Evolutionary conservation across 169 alveolate genomes (phyloP), one percentile per base, ranked within the genome.

Genomic region (Plasmodium sp.): DNA sequence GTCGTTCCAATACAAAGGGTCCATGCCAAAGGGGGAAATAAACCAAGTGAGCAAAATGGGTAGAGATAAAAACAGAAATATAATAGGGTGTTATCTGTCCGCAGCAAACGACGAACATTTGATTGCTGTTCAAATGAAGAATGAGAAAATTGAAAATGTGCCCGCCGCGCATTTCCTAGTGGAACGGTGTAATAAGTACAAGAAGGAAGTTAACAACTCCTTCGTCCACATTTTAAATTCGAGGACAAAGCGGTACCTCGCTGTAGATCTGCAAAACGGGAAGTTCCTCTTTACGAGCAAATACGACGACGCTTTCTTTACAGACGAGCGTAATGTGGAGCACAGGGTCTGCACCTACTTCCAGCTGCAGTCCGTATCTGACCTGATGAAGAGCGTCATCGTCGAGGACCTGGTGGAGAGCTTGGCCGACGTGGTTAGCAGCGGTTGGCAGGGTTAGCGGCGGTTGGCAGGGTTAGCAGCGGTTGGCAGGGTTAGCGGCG

Each of bases 211-310:
- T 51, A 85, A 43, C 33, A 51, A 75, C n/a, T 85, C 84, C 31
- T 85, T 75, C 75, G 93, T 85, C 33, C 93, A 85, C 56, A 85
- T 85, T 12, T 79, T 85, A 51, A 85, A 75, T 85, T 45, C 84
- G 80, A 85, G 81, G 12, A 85, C 77, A 31, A 85, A 85, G 54
- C 48, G 80, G 22, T 85, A 85, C 62, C 45, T 85, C 14, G 93
- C 93, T 12, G 84, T 85, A 75, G 31, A 85, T 75, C 81, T 85
- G 1, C 80, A 75, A 75, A 85, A 36, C 36, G 45, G 71, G 16
- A 71, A 51, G 41, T 39, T 85, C 3, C 27, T 85, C 1, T 85
- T 75, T 39, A 85, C 93, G 12, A 85, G 39, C 31, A 85, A 85
- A 51, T 85, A 85, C 80, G 85, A 85, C 67, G 93, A 85, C 33